These are phyloP conservation scores for Paraphoma chrysanthemicola DNA, from an alignment of 2,329 filamentous ascomycete species.

Conservation along the genomic window DNA sequence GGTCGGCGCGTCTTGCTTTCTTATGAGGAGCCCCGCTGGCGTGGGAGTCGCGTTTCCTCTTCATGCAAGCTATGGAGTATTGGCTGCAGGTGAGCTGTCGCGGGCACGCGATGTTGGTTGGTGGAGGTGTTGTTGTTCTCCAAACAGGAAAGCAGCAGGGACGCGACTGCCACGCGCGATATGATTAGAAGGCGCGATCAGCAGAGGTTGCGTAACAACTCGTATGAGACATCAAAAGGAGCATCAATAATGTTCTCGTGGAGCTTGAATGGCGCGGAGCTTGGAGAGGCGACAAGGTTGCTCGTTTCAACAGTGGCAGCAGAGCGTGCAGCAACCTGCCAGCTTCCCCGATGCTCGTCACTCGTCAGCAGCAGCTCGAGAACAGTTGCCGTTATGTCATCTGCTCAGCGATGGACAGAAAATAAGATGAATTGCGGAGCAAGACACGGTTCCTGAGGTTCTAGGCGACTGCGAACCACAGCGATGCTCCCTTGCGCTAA, in stretches of 20 bases:
- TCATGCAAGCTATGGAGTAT: slow-evolving; percentile 28
- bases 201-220: background rate
- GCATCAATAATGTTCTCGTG: background rate
- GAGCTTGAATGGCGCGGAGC: too few relatives aligned
- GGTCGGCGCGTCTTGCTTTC: slow-evolving; percentile 24
- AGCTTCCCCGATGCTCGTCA: background rate
- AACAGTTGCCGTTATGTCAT: background rate
- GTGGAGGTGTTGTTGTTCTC: background rate
- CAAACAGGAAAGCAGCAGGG: slow-evolving; percentile 3
- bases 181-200: background rate
- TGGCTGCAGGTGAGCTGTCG: background rate
- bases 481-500: background rate
- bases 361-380: background rate
- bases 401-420: background rate
- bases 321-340: too few relatives aligned
- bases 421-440: background rate
- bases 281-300: too few relatives aligned
- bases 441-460: background rate
- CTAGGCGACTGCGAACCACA: background rate
- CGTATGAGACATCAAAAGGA: background rate
- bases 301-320: too few relatives aligned
- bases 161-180: background rate
- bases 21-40: slow-evolving; percentile 27
- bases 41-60: slow-evolving; percentile 37
- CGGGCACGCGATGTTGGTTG: background rate